Percentiles rank a stretch among this genome's conserved stretches.
Evolutionary conservation across 2,329 filamentous ascomycete genomes (phyloP).

Genomic region (Aspergillus ochraceus): DNA sequence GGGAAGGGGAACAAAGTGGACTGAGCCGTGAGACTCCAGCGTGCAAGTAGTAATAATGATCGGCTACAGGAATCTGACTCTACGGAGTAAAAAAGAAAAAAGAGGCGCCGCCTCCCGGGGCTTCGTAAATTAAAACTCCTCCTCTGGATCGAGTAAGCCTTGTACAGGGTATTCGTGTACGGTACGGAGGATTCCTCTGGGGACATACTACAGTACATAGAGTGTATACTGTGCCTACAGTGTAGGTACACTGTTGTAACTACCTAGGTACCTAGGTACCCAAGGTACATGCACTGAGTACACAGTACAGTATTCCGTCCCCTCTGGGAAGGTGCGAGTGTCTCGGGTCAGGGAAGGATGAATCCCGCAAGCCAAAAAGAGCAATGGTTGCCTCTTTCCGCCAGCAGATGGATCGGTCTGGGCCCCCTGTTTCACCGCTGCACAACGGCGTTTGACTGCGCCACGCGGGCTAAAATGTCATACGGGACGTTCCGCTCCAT

Average conservation of each 20-base stretch:
- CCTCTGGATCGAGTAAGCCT: not conserved
- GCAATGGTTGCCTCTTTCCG: not conserved
- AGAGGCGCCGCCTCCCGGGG: not conserved
- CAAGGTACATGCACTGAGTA: no score
- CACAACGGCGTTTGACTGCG: constrained; percentile 8
- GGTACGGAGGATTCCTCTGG: no score
- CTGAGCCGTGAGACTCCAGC: not conserved
- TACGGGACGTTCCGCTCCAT: constrained; percentile 9
- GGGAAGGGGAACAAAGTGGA: not conserved
- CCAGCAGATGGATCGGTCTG: not conserved
- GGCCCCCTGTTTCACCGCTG: constrained; percentile 8
- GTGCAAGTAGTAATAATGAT: not conserved
- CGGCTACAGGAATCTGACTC: not conserved
- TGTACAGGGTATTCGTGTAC: no score
- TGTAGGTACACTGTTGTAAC: no score
- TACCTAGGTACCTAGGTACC: no score
- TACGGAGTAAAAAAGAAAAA: not conserved
- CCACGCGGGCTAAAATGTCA: constrained; percentile 6
- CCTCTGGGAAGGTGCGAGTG: no score
- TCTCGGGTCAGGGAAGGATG: no score
- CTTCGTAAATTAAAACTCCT: not conserved
- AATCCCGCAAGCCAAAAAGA: not conserved
- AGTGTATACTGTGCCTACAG: no score
- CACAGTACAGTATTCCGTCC: no score
- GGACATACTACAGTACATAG: no score